Percentiles rank a stretch among this genome's conserved stretches.
Conservation (phyloP, 176 grass and related monocot species). For the Carex kokanica region DNA sequence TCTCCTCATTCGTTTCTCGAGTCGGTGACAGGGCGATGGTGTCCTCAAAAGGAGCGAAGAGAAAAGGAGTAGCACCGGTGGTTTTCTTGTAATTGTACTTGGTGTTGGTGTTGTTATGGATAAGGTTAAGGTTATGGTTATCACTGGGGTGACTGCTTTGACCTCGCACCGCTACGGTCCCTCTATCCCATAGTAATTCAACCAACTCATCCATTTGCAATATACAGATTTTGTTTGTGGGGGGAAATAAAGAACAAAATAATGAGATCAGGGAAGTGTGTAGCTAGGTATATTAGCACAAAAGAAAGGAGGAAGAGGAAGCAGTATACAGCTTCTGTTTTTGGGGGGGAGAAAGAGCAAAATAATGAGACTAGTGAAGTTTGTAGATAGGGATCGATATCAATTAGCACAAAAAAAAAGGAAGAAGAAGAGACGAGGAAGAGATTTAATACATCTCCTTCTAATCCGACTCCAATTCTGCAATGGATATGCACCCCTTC, state of each 20-base stretch:
- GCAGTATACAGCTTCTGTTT: not conserved
- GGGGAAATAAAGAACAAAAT: not conserved
- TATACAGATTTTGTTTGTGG: not conserved
- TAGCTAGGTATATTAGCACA: not conserved
- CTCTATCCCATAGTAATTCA: slow-evolving; percentile 36
- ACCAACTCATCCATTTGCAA: slow-evolving; percentile 23
- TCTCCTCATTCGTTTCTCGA: not conserved
- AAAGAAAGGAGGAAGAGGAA: too few relatives aligned
- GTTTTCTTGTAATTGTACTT: not conserved
- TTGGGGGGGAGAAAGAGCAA: not conserved
- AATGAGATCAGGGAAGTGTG: not conserved
- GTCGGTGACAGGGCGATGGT: not conserved
- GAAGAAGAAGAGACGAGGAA: not conserved
- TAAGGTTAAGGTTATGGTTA: too few relatives aligned
- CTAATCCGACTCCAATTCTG: too few relatives aligned
- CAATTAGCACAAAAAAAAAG: too few relatives aligned
- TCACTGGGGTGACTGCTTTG: not conserved
- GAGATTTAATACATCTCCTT: not conserved
- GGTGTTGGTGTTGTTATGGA: not conserved
- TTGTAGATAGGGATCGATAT: not conserved
- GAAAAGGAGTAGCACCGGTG: not conserved
- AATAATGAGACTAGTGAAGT: not conserved
- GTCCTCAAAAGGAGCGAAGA: not conserved
- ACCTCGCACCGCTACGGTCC: slow-evolving; percentile 23
- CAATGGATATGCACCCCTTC: too few relatives aligned